These are phyloP conservation scores for Thermoascus crustaceus DNA, from an alignment of 2,329 filamentous ascomycete genomes.

Conservation along the genomic window DNA sequence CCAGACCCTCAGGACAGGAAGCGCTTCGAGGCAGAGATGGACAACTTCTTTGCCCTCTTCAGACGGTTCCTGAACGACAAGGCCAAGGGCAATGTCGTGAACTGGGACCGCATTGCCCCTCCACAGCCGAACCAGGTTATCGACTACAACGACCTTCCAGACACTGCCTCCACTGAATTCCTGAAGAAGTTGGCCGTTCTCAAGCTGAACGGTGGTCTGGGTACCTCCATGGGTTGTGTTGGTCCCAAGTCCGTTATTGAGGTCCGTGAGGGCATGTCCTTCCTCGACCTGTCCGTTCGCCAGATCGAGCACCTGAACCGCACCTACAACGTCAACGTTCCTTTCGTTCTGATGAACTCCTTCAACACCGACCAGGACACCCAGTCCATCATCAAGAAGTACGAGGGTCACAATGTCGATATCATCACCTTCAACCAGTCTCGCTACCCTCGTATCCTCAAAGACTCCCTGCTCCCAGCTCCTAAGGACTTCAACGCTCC, in stretches of 20 bases:
- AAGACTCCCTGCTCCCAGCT: constrained; percentile 94
- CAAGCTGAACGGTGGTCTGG: constrained; percentile 98
- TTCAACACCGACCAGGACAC: constrained; percentile 99
- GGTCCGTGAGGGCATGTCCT: constrained; percentile 99
- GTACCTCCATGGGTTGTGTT: constrained; percentile 99
- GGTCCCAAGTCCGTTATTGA: constrained; percentile 99
- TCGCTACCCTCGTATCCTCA: constrained; percentile 92
- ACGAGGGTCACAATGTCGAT: constrained; percentile 98
- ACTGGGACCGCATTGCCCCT: constrained; percentile 95
- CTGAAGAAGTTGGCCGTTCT: constrained; percentile 95
- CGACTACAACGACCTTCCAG: constrained; percentile 83
- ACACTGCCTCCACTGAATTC: constrained; percentile 85
- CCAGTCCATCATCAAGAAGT: constrained; percentile 99
- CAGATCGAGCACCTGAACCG: constrained; percentile 99
- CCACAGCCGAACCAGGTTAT: constrained; percentile 91
- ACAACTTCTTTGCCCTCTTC: constrained; percentile 99
- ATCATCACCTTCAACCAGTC: constrained; percentile 99
- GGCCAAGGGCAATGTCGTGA: constrained; percentile 91
- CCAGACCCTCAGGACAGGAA: constrained; percentile 62
- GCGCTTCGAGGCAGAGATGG: constrained; percentile 98
- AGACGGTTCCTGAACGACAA: constrained; percentile 97
- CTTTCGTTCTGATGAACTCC: constrained; percentile 99
- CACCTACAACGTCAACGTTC: constrained; percentile 93
- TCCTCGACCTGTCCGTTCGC: constrained; percentile 95
- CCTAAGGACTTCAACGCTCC: constrained; percentile 81